A percentile compares a stretch with the other conserved stretches of the same genome.
These are phyloP conservation scores for Nitzschia sp. DNA, from an alignment of 108 stramenopile species.

Conservation along the genomic window DNA sequence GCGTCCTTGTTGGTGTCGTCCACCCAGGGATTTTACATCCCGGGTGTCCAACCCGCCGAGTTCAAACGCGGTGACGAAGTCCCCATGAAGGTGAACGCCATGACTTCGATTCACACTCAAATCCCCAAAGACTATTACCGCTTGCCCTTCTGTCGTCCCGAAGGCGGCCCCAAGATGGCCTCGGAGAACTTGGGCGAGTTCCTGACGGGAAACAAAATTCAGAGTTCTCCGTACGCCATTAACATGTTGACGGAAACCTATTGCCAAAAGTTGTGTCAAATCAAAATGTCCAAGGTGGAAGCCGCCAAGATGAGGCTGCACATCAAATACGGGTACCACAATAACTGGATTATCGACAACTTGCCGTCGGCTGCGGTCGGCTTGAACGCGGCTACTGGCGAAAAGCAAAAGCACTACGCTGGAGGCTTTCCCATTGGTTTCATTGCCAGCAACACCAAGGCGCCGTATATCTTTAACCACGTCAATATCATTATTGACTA, in stretches of 20 bases:
- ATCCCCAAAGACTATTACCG: conserved; percentile 96
- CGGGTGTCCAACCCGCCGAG: conserved; percentile 83
- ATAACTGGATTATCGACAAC: conserved; percentile 99
- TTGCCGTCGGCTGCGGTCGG: conserved; percentile 91
- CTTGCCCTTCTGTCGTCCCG: conserved; percentile 93
- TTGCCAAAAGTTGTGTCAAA: conserved; percentile 78
- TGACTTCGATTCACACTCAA: conserved; percentile 92
- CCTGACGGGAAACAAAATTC: conserved; percentile 96
- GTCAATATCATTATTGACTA: conserved; percentile 93
- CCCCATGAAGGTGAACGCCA: conserved; percentile 86
- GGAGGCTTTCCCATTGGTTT: conserved; percentile 96
- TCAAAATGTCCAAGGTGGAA: conserved; percentile 53
- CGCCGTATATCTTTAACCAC: conserved; percentile 92
- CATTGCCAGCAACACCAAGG: conserved; percentile 53
- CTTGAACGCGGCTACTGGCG: conserved; percentile 39
- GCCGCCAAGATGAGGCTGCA: conserved; percentile 63
- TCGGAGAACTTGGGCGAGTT: conserved; percentile 91
- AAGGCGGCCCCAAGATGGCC: conserved; percentile 86
- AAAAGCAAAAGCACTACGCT: conserved; percentile 75
- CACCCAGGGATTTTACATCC: conserved; percentile 74
- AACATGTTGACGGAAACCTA: conserved; percentile 89
- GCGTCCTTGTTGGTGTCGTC: conserved; percentile 6
- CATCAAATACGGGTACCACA: conserved; percentile 89
- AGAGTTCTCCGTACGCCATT: conserved; percentile 92
- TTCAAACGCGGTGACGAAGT: conserved; percentile 71